These are phyloP conservation scores for Suillus subalutaceus DNA, from an alignment of 768 basidiomycete species.

Conservation along the genomic window DNA sequence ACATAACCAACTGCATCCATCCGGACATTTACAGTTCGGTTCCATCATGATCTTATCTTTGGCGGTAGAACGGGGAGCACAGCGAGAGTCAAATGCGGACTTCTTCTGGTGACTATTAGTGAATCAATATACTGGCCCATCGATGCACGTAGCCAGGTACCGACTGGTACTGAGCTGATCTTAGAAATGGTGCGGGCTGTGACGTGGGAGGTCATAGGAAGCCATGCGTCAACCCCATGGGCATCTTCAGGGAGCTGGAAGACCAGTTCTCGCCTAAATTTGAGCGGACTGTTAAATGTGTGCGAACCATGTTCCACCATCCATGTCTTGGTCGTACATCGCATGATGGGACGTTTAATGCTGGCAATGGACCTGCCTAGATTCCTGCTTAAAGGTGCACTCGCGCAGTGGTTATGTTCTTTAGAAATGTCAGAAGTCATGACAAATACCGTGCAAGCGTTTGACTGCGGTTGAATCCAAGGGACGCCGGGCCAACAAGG, in stretches of 20 bases:
- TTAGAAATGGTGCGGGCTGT: not conserved
- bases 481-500: not conserved
- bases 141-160: slow-evolving; percentile 1
- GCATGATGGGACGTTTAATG: not conserved
- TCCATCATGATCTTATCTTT: not conserved
- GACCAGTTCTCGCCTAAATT: not conserved
- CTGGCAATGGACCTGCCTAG: not conserved
- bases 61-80: not conserved
- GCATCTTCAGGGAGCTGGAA: slow-evolving; percentile 1
- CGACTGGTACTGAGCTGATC: not conserved
- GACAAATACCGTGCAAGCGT: too few relatives aligned
- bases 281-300: not conserved
- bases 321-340: not conserved
- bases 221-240: not conserved
- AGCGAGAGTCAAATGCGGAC: not conserved
- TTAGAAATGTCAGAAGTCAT: not conserved
- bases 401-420: not conserved
- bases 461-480: slow-evolving; percentile 1
- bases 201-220: slow-evolving; percentile 1
- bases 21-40: not conserved
- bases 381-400: not conserved
- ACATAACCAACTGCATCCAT: not conserved
- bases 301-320: not conserved
- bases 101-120: not conserved
- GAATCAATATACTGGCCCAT: not conserved